These are phyloP conservation scores for Fusarium sp. DNA, from an alignment of 2,329 filamentous ascomycete genomes.

Conservation along the genomic window DNA sequence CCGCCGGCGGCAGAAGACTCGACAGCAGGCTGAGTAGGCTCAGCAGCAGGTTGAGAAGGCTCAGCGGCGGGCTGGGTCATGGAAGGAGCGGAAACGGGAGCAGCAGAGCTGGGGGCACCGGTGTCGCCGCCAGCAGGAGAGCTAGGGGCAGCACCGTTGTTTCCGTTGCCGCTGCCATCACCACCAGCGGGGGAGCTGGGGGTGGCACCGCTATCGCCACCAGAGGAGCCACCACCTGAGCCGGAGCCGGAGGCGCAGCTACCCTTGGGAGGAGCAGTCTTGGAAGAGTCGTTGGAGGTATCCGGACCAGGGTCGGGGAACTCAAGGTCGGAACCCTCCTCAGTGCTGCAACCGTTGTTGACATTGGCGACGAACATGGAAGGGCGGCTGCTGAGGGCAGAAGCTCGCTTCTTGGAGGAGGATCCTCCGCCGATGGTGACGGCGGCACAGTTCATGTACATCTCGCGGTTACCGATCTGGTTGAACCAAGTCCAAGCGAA, in stretches of 20 bases:
- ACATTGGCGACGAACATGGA: constrained; percentile 79
- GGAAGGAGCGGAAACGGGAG: constrained; percentile 30
- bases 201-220: constrained; percentile 12
- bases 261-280: constrained; percentile 50
- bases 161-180: background rate
- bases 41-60: constrained; percentile 16
- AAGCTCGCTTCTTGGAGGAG: constrained; percentile 45
- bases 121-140: constrained; percentile 6
- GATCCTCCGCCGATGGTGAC: constrained; percentile 66
- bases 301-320: constrained; percentile 75
- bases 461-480: constrained; percentile 80
- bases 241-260: constrained; percentile 45
- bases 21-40: constrained; percentile 21
- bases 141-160: constrained; percentile 14
- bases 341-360: constrained; percentile 67
- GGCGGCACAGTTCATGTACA: constrained; percentile 88
- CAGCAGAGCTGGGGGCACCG: constrained; percentile 25
- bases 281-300: constrained; percentile 53
- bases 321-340: constrained; percentile 65
- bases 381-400: constrained; percentile 67
- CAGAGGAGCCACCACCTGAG: constrained; percentile 28
- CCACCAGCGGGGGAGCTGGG: constrained; percentile 22
- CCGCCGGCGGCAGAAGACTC: constrained; percentile 32
- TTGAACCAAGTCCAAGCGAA: constrained; percentile 86
- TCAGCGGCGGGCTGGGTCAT: constrained; percentile 31